Evolutionary conservation across 2,329 filamentous ascomycete genomes (phyloP).

Genomic region (Trichophyton mentagrophytes): DNA sequence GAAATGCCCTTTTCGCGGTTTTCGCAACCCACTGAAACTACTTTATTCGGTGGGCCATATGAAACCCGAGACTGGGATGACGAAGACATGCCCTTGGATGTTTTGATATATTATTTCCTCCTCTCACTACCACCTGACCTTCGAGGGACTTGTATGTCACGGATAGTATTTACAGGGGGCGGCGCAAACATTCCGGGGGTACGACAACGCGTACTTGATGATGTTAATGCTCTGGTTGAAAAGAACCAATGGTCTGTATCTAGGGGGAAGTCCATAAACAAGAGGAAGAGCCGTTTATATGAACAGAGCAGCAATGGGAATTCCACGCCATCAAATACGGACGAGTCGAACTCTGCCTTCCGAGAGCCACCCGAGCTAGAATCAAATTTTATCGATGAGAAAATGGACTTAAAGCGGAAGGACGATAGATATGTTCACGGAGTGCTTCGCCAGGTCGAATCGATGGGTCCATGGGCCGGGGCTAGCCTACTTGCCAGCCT

Average conservation of each 20-base stretch:
- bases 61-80: conserved; percentile 59
- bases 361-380: conserved; percentile 4
- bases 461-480: conserved; percentile 52
- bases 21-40: conserved; percentile 59
- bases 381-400: conserved; percentile 38
- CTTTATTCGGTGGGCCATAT: conserved; percentile 53
- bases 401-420: conserved; percentile 27
- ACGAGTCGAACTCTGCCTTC: not conserved
- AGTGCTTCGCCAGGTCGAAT: conserved; percentile 41
- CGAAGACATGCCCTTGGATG: conserved; percentile 65
- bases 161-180: conserved; percentile 75
- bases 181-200: conserved; percentile 68
- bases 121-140: conserved; percentile 68
- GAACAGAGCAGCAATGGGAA: not conserved
- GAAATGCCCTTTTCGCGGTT: conserved; percentile 57
- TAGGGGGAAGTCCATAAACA: conserved; percentile 52
- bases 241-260: conserved; percentile 66
- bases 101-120: conserved; percentile 63
- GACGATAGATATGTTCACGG: conserved; percentile 26
- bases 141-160: conserved; percentile 72
- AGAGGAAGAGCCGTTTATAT: conserved; percentile 24
- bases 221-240: conserved; percentile 55
- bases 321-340: not conserved
- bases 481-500: conserved; percentile 48
- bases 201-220: conserved; percentile 61